These are phyloP conservation scores for Ophiostoma perfectum DNA, from an alignment of 2,329 filamentous ascomycete genomes.

Conservation along the genomic window DNA sequence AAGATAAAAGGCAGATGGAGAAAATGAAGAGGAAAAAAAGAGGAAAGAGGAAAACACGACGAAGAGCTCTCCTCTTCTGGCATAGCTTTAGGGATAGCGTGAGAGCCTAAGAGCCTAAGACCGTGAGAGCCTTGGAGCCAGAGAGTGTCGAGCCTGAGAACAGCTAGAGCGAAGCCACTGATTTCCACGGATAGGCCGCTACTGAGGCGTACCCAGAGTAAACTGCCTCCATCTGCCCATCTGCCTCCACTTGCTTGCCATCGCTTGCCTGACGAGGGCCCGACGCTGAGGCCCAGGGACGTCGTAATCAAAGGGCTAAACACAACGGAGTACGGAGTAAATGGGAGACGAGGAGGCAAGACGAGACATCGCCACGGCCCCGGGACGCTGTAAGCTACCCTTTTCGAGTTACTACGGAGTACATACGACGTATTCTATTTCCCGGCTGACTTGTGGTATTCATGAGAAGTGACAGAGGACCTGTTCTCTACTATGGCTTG, in stretches of 20 bases:
- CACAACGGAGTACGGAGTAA: neutral
- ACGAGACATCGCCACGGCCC: conserved; percentile 9
- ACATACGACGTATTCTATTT: neutral
- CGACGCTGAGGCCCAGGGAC: conserved; percentile 14
- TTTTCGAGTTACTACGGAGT: neutral
- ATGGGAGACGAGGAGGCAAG: neutral
- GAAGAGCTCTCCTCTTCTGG: conserved; percentile 20
- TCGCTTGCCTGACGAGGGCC: conserved; percentile 9
- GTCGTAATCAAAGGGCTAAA: neutral
- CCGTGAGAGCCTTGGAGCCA: neutral
- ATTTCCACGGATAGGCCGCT: conserved; percentile 4
- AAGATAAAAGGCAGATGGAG: neutral
- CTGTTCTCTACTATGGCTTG: neutral
- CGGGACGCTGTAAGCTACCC: neutral
- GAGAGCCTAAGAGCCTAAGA: neutral
- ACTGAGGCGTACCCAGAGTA: neutral
- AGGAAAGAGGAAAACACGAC: conserved; percentile 1
- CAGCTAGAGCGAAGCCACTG: neutral
- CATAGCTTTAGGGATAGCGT: conserved; percentile 15
- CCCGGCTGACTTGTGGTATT: neutral
- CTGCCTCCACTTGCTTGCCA: conserved; percentile 6
- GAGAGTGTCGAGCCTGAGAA: neutral
- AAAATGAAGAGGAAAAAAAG: neutral
- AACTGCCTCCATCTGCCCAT: neutral
- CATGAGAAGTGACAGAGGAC: neutral